Percentiles rank a stretch among this genome's conserved stretches.
Conservation (phyloP, 495 filamentous ascomycete genomes). For the Neurospora discreta region DNA sequence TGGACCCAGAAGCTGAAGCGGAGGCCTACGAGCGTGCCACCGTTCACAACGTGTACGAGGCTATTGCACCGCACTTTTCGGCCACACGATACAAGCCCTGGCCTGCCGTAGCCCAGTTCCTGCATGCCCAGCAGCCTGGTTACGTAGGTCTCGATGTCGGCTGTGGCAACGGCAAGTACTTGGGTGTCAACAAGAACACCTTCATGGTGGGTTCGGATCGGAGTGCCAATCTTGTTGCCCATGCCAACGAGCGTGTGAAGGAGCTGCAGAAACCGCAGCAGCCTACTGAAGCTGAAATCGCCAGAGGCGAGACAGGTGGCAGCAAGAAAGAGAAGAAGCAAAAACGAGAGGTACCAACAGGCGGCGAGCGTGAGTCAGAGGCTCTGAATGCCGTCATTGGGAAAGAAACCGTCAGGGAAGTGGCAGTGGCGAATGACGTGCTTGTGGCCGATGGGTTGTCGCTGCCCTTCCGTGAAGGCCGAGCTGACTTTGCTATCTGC, state of each 20-base stretch:
- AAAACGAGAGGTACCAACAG: background rate
- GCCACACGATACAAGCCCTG: slow-evolving; percentile 95
- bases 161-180: slow-evolving; percentile 95
- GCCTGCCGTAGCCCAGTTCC: slow-evolving; percentile 81
- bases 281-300: background rate
- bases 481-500: slow-evolving; percentile 88
- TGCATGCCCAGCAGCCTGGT: slow-evolving; percentile 53
- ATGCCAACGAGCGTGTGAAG: slow-evolving; percentile 56
- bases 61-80: slow-evolving; percentile 91
- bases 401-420: background rate
- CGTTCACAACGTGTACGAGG: slow-evolving; percentile 88
- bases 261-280: slow-evolving; percentile 23
- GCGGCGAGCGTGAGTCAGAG: background rate
- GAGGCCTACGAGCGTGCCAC: slow-evolving; percentile 67
- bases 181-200: slow-evolving; percentile 64
- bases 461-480: slow-evolving; percentile 54
- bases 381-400: background rate
- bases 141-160: slow-evolving; percentile 84
- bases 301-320: background rate
- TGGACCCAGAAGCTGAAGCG: slow-evolving; percentile 15
- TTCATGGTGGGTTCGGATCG: slow-evolving; percentile 85
- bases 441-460: slow-evolving; percentile 61
- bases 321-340: slow-evolving; percentile 2
- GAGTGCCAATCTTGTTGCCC: slow-evolving; percentile 62
- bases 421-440: slow-evolving; percentile 27